Evolutionary conservation across 495 filamentous ascomycete species (phyloP).

Genomic region (Aspergillus diversus): DNA sequence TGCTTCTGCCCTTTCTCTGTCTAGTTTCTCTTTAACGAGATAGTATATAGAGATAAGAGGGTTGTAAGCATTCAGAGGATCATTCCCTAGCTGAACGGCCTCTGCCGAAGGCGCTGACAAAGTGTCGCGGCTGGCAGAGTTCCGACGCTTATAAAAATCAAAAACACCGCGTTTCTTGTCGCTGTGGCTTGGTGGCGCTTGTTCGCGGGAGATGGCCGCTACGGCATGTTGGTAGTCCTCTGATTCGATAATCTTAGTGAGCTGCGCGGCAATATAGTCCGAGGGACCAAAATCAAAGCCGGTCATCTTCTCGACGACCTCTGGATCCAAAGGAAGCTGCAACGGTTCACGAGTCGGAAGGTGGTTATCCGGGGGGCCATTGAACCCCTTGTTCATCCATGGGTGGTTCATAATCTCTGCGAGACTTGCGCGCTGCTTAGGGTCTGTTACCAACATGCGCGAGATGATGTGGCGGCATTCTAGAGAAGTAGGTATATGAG

Average conservation of each 20-base stretch:
- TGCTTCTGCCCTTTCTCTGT: slow-evolving; percentile 71
- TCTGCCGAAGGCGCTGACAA: slow-evolving; percentile 86
- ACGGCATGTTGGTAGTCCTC: slow-evolving; percentile 90
- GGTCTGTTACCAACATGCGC: slow-evolving; percentile 96
- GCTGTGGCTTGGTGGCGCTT: slow-evolving; percentile 62
- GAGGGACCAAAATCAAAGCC: slow-evolving; percentile 95
- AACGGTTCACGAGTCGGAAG: slow-evolving; percentile 84
- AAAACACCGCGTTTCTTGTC: slow-evolving; percentile 92
- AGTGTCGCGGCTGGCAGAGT: slow-evolving; percentile 88
- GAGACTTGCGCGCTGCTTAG: slow-evolving; percentile 81
- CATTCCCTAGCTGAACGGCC: slow-evolving; percentile 76
- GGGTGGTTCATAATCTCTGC: slow-evolving; percentile 94
- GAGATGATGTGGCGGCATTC: slow-evolving; percentile 95
- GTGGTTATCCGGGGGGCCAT: slow-evolving; percentile 83
- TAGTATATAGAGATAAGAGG: slow-evolving; percentile 95
- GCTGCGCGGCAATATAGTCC: slow-evolving; percentile 77
- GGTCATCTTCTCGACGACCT: slow-evolving; percentile 89
- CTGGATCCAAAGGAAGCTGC: slow-evolving; percentile 78
- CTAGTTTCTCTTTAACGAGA: slow-evolving; percentile 91
- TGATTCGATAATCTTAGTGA: slow-evolving; percentile 83
- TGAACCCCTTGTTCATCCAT: slow-evolving; percentile 96
- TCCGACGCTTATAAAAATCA: slow-evolving; percentile 95
- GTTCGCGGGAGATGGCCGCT: slow-evolving; percentile 66
- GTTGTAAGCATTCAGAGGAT: slow-evolving; percentile 92
- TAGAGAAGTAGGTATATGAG: slow-evolving; percentile 32